A percentile compares a stretch with the other conserved stretches of the same genome.
Evolutionary conservation across 345 rosid genomes (phyloP).

Genomic region (Gossypium bickii): DNA sequence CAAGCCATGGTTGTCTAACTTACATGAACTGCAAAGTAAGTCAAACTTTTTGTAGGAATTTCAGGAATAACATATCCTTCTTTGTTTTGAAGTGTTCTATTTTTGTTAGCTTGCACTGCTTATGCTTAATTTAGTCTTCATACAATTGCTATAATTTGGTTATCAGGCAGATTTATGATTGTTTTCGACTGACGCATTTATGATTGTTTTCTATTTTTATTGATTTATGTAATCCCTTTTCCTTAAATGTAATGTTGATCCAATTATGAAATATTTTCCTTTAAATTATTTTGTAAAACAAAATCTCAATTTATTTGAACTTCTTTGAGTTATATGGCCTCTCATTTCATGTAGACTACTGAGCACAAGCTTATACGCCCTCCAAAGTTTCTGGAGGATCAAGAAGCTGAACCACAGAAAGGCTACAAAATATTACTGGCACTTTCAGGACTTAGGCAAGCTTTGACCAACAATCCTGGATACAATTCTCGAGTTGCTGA

Average conservation of each 20-base stretch:
- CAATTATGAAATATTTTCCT: background rate
- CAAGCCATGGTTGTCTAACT: constrained; percentile 72
- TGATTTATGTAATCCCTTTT: background rate
- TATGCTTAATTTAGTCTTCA: background rate
- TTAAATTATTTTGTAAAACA: background rate
- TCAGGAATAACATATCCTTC: background rate
- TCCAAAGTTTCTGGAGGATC: constrained; percentile 22
- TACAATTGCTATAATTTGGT: background rate
- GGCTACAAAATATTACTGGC: constrained; percentile 83
- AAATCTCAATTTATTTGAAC: background rate
- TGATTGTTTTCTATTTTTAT: background rate
- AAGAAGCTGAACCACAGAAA: constrained; percentile 22
- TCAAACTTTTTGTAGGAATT: background rate
- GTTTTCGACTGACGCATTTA: background rate
- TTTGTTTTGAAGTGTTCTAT: background rate
- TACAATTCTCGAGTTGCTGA: constrained; percentile 86
- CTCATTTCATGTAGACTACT: constrained; percentile 57
- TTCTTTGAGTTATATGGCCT: constrained; percentile 11
- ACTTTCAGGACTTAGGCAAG: constrained; percentile 87
- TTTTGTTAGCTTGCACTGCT: background rate
- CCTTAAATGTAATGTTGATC: background rate
- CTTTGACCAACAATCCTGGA: constrained; percentile 86
- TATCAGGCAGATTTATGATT: background rate
- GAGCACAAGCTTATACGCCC: constrained; percentile 64
- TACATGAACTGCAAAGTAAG: constrained; percentile 92